Conservation (phyloP, 345 rosid genomes). For the Lepidium africanum region DNA sequence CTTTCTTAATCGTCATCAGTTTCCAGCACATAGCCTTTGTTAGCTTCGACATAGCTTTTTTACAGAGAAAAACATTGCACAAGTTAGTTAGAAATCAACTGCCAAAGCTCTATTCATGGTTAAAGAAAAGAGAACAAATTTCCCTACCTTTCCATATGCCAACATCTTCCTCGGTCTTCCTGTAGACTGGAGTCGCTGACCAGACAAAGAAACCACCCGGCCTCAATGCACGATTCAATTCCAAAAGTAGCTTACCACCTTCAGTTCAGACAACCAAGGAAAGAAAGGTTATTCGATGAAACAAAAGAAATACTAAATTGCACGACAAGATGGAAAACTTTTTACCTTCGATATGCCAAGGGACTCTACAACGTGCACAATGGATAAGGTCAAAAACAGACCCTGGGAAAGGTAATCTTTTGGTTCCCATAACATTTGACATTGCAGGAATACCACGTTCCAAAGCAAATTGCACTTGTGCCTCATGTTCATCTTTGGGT, state of each 20-base stretch:
- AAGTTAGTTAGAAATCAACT: not conserved
- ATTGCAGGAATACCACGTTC: constrained; percentile 92
- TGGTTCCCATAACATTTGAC: constrained; percentile 83
- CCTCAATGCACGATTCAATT: constrained; percentile 82
- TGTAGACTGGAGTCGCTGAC: constrained; percentile 95
- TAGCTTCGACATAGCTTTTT: constrained; percentile 66
- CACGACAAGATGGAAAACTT: not conserved
- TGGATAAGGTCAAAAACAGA: constrained; percentile 71
- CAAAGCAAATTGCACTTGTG: constrained; percentile 89
- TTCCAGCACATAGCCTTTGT: constrained; percentile 88
- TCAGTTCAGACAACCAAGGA: constrained; percentile 7
- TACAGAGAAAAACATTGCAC: constrained; percentile 8
- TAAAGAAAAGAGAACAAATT: not conserved
- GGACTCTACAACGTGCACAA: constrained; percentile 95
- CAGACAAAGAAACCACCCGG: constrained; percentile 94
- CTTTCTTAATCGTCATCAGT: constrained; percentile 45
- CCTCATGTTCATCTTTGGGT: constrained; percentile 96
- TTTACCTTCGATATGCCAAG: constrained; percentile 92
- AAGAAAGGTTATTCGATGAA: not conserved
- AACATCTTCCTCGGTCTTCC: constrained; percentile 44
- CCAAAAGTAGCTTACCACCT: constrained; percentile 92
- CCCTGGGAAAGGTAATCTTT: constrained; percentile 79
- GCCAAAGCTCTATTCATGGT: not conserved
- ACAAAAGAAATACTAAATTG: not conserved
- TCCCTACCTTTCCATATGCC: constrained; percentile 60